Conservation (phyloP, 83 land plant species). For the Picea engelmannii region DNA sequence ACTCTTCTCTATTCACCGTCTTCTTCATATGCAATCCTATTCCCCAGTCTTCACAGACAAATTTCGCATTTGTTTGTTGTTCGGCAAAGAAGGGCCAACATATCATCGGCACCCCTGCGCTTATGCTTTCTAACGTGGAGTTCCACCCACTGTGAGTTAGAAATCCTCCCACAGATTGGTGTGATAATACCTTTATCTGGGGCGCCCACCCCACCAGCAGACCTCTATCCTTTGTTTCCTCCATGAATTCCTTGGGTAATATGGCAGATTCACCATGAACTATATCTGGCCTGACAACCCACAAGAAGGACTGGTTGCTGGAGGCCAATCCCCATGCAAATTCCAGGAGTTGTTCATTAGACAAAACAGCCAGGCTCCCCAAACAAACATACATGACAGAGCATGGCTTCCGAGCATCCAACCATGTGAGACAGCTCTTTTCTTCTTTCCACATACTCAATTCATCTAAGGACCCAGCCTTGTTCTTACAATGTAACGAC, state of each 20-base stretch:
- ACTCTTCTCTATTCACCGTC: conserved; percentile 10
- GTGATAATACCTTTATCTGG: conserved; percentile 24
- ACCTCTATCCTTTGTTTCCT: conserved; percentile 18
- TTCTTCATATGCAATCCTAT: neutral
- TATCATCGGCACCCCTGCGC: conserved; percentile 22
- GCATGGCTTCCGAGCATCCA: neutral
- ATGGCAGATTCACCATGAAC: neutral
- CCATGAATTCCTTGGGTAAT: conserved; percentile 15
- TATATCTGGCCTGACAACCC: conserved; percentile 29
- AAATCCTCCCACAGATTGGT: conserved; percentile 20
- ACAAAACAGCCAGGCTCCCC: conserved; percentile 24
- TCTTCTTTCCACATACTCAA: conserved; percentile 43
- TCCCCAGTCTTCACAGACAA: conserved; percentile 7
- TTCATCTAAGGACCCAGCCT: neutral
- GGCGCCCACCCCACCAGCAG: conserved; percentile 12
- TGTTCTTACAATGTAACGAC: neutral
- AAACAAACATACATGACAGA: conserved; percentile 30
- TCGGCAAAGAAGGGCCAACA: conserved; percentile 27
- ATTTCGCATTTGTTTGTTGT: conserved; percentile 11
- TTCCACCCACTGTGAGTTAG: conserved; percentile 24
- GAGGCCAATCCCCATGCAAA: conserved; percentile 31
- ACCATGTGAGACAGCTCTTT: conserved; percentile 22
- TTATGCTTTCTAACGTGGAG: conserved; percentile 23
- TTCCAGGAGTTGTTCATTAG: conserved; percentile 11
- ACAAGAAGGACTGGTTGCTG: conserved; percentile 19